Evolutionary conservation across 768 basidiomycete genomes (phyloP).

Genomic region (Suillus luteus): DNA sequence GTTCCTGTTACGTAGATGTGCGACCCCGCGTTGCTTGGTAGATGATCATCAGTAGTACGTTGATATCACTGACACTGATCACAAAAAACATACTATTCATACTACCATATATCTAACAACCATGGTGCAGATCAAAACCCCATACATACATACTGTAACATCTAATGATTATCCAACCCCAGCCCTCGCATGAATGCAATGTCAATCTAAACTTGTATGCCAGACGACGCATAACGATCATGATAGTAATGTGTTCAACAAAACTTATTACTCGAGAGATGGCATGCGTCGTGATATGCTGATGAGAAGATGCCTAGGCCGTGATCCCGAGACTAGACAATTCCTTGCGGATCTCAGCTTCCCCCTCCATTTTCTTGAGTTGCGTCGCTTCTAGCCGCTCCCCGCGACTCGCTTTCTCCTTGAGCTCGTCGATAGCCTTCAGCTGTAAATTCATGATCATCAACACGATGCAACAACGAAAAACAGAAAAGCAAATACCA

Average conservation of each 20-base stretch:
- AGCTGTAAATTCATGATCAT: constrained; percentile 51
- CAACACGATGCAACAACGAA: constrained; percentile 14
- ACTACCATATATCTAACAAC: constrained; percentile 2
- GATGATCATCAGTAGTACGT: too few relatives aligned
- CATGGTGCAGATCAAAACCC: constrained; percentile 2
- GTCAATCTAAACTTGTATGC: background rate
- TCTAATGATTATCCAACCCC: constrained; percentile 8
- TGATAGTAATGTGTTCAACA: constrained; percentile 6
- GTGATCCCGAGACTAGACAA: constrained; percentile 45
- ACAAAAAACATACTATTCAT: constrained; percentile 23
- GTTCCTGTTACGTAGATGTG: background rate
- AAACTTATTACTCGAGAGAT: constrained; percentile 2
- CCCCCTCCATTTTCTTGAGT: constrained; percentile 94
- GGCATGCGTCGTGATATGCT: background rate
- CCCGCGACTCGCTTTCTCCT: constrained; percentile 86
- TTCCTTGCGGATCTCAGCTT: constrained; percentile 82
- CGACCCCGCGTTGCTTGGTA: background rate
- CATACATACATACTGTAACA: constrained; percentile 8
- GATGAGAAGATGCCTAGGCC: constrained; percentile 15
- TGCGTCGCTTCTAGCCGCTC: constrained; percentile 95
- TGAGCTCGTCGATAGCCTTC: constrained; percentile 98
- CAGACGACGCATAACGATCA: background rate
- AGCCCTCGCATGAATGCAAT: constrained; percentile 1
- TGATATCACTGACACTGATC: background rate
- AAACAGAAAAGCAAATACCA: constrained; percentile 22